Base-by-base conservation (phyloP, 108 stramenopile species). In the Conticribra guillardii region DNA sequence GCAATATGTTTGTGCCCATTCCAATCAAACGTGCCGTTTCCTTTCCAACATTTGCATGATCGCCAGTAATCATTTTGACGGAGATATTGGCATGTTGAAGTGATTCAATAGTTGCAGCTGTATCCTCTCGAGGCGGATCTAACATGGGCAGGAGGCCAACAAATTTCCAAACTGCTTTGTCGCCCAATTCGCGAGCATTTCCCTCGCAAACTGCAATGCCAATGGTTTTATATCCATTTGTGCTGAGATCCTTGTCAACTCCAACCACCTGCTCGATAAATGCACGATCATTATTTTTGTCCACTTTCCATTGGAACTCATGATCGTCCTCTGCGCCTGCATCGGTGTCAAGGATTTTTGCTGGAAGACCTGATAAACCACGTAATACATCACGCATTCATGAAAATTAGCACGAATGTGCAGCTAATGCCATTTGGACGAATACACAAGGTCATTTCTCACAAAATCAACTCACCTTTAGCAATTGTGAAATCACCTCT, bases 41-140 rank as follows among this genome's bases (percentile, higher is more conserved):
- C 31, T 69, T 81, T 15, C 82, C 85, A 55, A 86, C 82, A 46
- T 84, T 86, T n/a, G 53, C 74, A 54, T 91, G 90, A 54, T 94
- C 93, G 24, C 93, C 93, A 17, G 93, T 94, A 26, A 94, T 90
- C 93, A 94, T 94, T 62, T 94, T 94, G 31, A 94, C 89, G 7
- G 70, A 76, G 33, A 94, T 82, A 60, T 91, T 91, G 41, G 85
- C 85, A 45, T 78, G 82, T 45, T 82, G 82, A 17, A 88, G 78
- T 8, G 82, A 85, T 46, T 80, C 77, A 50, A 94, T 89, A 18
- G 90, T 91, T 26, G 73, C 80, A 18, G 73, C 68, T 60, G 93
- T 94, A 60, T 94, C 93, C 30, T 74, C 74, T 37, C 92, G 85
- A 16, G 92, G 92, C 3, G 92, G 92, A 64, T 94, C 92, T 9